Conservation (phyloP, 2,329 filamentous ascomycete species). For the Ceratocystis ficicola region DNA sequence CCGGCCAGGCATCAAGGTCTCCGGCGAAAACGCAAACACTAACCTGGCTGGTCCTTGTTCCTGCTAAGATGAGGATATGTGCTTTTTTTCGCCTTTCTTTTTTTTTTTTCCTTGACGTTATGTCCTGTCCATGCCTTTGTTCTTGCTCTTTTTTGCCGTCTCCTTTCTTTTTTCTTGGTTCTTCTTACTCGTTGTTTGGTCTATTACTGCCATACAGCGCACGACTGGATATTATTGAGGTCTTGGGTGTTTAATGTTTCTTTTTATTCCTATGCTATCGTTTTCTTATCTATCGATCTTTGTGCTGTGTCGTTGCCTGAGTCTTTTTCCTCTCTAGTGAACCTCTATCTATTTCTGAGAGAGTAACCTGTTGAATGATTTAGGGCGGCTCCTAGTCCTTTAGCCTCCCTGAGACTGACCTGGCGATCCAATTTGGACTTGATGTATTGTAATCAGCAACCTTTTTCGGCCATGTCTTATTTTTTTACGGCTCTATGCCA, state of each 20-base stretch:
- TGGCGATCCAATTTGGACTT: too few relatives aligned
- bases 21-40: slow-evolving; percentile 46
- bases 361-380: too few relatives aligned
- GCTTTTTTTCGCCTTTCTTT: not conserved
- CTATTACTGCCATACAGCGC: slow-evolving; percentile 8
- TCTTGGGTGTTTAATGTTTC: slow-evolving; percentile 17
- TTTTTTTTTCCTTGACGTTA: slow-evolving; percentile 13
- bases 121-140: slow-evolving; percentile 1
- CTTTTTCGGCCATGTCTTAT: not conserved
- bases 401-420: too few relatives aligned
- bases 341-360: too few relatives aligned
- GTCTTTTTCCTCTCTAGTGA: too few relatives aligned
- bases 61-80: slow-evolving; percentile 34
- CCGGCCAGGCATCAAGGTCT: slow-evolving; percentile 46
- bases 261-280: slow-evolving; percentile 11
- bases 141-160: slow-evolving; percentile 1
- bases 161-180: slow-evolving; percentile 15
- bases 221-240: slow-evolving; percentile 15
- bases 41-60: slow-evolving; percentile 44
- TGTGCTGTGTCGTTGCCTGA: not conserved
- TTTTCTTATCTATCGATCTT: not conserved
- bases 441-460: not conserved
- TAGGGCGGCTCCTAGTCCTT: not conserved
- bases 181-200: slow-evolving; percentile 13
- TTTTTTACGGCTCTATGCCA: not conserved